Conservation (phyloP, 2,329 filamentous ascomycete species). For the Diaporthe ilicicola region DNA sequence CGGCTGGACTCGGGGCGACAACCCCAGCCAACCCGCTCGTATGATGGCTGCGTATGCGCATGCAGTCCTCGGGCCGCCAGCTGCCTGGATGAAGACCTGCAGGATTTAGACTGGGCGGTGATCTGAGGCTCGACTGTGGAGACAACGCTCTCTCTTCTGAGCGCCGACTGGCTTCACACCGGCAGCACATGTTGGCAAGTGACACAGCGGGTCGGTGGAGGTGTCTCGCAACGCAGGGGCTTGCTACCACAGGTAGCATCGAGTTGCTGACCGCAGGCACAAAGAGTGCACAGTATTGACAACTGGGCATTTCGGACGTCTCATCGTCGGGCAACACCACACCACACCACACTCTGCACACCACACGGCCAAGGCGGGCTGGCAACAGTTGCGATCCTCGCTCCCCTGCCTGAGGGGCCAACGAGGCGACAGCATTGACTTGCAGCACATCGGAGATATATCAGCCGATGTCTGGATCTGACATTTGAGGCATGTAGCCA, state of each 20-base stretch:
- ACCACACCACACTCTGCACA: not conserved
- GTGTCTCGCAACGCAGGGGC: not conserved
- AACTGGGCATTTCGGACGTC: not conserved
- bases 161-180: constrained; percentile 13
- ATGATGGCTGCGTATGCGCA: constrained; percentile 11
- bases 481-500: constrained; percentile 15
- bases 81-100: constrained; percentile 10
- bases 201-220: constrained; percentile 5
- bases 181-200: not conserved
- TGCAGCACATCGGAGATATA: not conserved
- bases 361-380: not conserved
- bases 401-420: not conserved
- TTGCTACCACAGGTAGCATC: constrained; percentile 3
- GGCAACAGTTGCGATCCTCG: not conserved
- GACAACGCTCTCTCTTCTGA: not conserved
- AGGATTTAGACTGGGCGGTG: constrained; percentile 6
- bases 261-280: not conserved
- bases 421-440: not conserved
- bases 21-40: constrained; percentile 4
- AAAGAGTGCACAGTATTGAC: not conserved
- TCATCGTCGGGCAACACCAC: not conserved
- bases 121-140: constrained; percentile 15
- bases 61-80: constrained; percentile 30
- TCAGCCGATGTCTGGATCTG: constrained; percentile 22
- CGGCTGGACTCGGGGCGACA: constrained; percentile 14